Percentiles rank a stretch among this genome's conserved stretches.
Evolutionary conservation across 129 eudicot species (phyloP).

Genomic region (Apium graveolens): DNA sequence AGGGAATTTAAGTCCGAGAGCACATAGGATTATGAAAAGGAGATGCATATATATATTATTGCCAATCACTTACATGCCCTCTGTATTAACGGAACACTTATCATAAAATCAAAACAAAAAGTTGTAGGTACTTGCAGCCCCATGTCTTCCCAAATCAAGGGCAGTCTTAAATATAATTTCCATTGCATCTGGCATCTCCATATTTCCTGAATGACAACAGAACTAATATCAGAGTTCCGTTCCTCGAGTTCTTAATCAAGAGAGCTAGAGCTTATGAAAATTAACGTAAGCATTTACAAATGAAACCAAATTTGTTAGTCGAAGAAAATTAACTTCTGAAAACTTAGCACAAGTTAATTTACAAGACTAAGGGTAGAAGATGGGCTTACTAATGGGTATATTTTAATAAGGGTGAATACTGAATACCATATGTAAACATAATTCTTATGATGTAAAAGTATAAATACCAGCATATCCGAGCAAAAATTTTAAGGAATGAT

Average conservation of each 20-base stretch:
- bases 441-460: background rate
- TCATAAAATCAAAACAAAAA: background rate
- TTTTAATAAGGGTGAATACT: no score
- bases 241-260: background rate
- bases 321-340: background rate
- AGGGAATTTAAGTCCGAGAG: no score
- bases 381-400: no score
- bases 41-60: background rate
- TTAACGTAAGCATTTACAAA: background rate
- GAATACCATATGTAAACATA: no score
- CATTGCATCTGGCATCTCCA: constrained; percentile 96
- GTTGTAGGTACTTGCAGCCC: constrained; percentile 61
- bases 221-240: background rate
- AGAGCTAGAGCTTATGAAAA: constrained; percentile 1
- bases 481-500: background rate
- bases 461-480: background rate
- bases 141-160: constrained; percentile 68
- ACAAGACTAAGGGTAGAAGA: background rate
- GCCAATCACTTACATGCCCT: background rate
- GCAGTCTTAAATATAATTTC: constrained; percentile 83
- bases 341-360: background rate
- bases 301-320: background rate
- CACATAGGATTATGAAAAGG: background rate
- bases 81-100: background rate
- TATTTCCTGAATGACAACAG: constrained; percentile 41